A percentile compares a stretch with the other conserved stretches of the same genome.
Conservation (phyloP, 345 rosid species). For the Physaria fendleri region DNA sequence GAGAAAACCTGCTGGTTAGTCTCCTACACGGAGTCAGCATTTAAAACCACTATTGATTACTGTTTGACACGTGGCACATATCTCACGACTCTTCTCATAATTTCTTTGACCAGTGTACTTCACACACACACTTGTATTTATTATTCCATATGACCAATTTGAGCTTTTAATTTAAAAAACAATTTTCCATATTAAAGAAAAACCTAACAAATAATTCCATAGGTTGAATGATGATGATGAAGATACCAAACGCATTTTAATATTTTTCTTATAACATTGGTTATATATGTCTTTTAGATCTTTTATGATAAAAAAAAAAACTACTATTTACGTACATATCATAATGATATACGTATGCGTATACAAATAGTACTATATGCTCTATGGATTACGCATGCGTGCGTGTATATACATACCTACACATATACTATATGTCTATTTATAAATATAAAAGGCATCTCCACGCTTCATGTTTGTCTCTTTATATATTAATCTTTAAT, state of each 20-base stretch:
- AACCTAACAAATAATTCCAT: too few species aligned
- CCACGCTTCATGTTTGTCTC: constrained; percentile 26
- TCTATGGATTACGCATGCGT: constrained; percentile 27
- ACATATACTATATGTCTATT: background rate
- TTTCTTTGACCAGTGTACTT: constrained; percentile 37
- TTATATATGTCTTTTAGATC: background rate
- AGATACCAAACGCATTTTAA: background rate
- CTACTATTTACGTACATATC: constrained; percentile 16
- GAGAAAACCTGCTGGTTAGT: constrained; percentile 55
- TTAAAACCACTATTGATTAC: constrained; percentile 6
- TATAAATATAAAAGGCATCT: constrained; percentile 29
- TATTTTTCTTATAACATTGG: background rate
- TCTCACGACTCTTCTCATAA: constrained; percentile 8
- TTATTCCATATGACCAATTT: background rate
- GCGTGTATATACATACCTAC: constrained; percentile 4
- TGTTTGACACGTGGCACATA: constrained; percentile 47
- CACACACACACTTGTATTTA: constrained; percentile 12
- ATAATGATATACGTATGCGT: constrained; percentile 13
- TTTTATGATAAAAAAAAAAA: constrained; percentile 16
- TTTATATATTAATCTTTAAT: constrained; percentile 26
- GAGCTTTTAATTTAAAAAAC: background rate
- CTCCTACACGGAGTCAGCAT: constrained; percentile 42
- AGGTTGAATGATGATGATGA: background rate
- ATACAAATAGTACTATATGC: constrained; percentile 4
- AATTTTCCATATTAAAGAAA: background rate